Conservation (phyloP, 2,329 filamentous ascomycete genomes). For the Acarospora socialis region DNA sequence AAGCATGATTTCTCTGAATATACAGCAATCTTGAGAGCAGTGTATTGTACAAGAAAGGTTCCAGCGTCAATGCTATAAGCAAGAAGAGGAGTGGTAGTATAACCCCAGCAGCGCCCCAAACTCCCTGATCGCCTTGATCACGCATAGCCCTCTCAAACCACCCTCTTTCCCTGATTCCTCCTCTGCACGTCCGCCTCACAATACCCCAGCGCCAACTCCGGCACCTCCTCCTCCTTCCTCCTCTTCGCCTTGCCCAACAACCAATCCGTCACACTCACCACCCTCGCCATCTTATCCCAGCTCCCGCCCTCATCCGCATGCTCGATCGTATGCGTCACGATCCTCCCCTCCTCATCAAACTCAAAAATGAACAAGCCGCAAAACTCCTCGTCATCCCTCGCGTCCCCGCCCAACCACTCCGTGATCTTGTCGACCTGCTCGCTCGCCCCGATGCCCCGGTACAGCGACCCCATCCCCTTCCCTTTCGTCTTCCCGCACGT, state of each 20-base stretch:
- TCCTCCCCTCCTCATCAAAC: slow-evolving; percentile 74
- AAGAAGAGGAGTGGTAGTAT: too few species aligned
- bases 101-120: too few species aligned
- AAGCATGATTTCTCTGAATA: too few species aligned
- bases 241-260: slow-evolving; percentile 63
- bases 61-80: too few species aligned
- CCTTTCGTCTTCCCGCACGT: slow-evolving; percentile 43
- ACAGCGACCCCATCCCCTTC: slow-evolving; percentile 31
- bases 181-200: slow-evolving; percentile 2
- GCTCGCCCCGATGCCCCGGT: slow-evolving; percentile 26
- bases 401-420: slow-evolving; percentile 38
- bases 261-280: slow-evolving; percentile 92
- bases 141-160: too few species aligned
- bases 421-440: slow-evolving; percentile 41
- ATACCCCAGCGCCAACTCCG: slow-evolving; percentile 18
- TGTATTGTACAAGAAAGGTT: too few species aligned
- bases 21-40: too few species aligned
- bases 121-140: too few species aligned
- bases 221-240: slow-evolving; percentile 27
- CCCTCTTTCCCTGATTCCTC: slow-evolving; percentile 1
- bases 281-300: slow-evolving; percentile 71
- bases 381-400: slow-evolving; percentile 59
- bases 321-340: slow-evolving; percentile 84
- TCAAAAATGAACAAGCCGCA: slow-evolving; percentile 89
- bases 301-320: slow-evolving; percentile 71